A percentile compares a stretch with the other conserved stretches of the same genome.
Conservation (phyloP, 202 grass and related monocot species). For the Alloteropsis angusta region DNA sequence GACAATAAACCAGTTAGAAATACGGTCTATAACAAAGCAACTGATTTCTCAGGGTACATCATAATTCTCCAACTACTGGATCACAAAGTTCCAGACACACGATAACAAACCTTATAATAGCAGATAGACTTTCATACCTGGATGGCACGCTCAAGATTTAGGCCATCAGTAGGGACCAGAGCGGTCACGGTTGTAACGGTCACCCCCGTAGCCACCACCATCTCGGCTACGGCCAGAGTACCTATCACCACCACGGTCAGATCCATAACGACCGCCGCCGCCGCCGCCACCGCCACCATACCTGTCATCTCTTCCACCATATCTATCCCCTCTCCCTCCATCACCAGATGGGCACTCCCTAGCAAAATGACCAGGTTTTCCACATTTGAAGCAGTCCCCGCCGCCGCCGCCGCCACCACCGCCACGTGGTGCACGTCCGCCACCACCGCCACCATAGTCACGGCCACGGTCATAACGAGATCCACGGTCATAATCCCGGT, state of each 20-base stretch:
- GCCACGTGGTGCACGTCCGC: conserved; percentile 43
- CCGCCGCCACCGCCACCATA: conserved; percentile 46
- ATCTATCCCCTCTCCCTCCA: conserved; percentile 80
- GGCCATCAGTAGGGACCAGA: conserved; percentile 84
- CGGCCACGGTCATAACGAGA: conserved; percentile 57
- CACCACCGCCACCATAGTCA: conserved; percentile 32
- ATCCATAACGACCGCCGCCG: conserved; percentile 45
- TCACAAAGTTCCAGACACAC: conserved; percentile 22
- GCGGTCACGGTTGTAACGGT: conserved; percentile 72
- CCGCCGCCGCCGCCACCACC: conserved; percentile 48
- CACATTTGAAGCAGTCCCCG: conserved; percentile 96
- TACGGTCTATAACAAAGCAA: conserved; percentile 28
- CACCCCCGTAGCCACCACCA: conserved; percentile 52
- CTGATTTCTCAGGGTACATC: conserved; percentile 41
- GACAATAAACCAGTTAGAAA: conserved; percentile 43
- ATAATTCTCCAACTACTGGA: conserved; percentile 27
- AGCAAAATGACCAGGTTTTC: conserved; percentile 96
- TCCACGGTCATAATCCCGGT: conserved; percentile 71
- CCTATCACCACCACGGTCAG: conserved; percentile 73
- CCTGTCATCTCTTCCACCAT: conserved; percentile 67
- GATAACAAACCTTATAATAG: background rate
- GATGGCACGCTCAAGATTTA: conserved; percentile 9
- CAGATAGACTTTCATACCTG: conserved; percentile 38
- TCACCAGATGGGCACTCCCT: conserved; percentile 92
- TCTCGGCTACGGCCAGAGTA: conserved; percentile 57